Evolutionary conservation across 2,329 filamentous ascomycete genomes (phyloP), one percentile per base, ranked within the genome.

Genomic region (Ceratocystis huliohia): DNA sequence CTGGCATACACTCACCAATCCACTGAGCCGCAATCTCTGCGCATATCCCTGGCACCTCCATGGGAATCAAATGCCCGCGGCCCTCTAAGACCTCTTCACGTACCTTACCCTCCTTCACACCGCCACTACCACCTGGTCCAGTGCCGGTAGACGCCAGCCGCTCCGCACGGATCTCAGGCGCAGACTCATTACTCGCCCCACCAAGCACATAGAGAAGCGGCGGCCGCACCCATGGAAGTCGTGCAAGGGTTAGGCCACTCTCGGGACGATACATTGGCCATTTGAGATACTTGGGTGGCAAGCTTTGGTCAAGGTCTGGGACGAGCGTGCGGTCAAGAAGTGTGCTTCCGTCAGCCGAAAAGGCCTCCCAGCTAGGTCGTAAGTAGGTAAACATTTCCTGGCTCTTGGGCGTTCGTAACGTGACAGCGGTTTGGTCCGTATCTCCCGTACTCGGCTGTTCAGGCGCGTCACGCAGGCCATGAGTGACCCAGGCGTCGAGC

Each of bases 311-410:
- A 15, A 80, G 73, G 70, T 86, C 82, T 1, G 77, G 79, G 2
- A 80, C 70, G 45, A 74, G 72, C 59, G 75, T 71, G 0, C 73
- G 75, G 66, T 79, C 73, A 6, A 82, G 68, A 37, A 81, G 68
- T 1, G 69, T 70, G 13, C 74, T 73, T 22, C 76, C 78, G 3
- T 74, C 69, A 0, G 72, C 64, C 68, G 77, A 75, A 62, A 77
- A 74, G 69, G 78, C 78, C 6, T 77, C 75, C 73, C 75, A 84
- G 67, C 82, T 82, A 0, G 85, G 83, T 0, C 88, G 82, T 69
- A 89, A 76, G 73, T 88, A 94, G 1, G 86, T 91, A 72, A 90
- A 87, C 66, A 94, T 37, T 22, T 96, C 91, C 73, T 96, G 90
- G 74, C 96, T 88, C 71, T 92, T 91, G 0, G 90, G 87, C 0